These are phyloP conservation scores for Diplotaxis tenuifolia DNA, from an alignment of 345 rosid genomes.

Conservation along the genomic window DNA sequence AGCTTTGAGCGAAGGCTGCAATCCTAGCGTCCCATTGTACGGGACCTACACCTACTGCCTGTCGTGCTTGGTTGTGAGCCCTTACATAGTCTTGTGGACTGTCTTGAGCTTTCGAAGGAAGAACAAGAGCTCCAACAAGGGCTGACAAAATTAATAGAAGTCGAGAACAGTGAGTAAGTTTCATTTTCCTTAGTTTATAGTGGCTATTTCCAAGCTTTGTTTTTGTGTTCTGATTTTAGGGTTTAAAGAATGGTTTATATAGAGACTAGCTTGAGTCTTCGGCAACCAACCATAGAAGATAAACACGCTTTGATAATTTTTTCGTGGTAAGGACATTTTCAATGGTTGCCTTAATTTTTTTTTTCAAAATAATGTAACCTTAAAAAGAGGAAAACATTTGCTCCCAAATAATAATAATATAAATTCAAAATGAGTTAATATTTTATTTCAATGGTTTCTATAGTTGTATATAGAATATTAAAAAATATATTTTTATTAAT, in stretches of 20 bases:
- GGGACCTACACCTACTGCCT: conserved; percentile 15
- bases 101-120: conserved; percentile 28
- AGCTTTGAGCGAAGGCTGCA: conserved; percentile 15
- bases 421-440: background rate
- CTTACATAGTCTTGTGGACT: conserved; percentile 19
- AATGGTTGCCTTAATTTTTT: background rate
- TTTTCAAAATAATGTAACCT: background rate
- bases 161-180: background rate
- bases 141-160: conserved; percentile 2
- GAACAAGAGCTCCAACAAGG: conserved; percentile 20
- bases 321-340: background rate
- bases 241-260: conserved; percentile 6
- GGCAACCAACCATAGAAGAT: background rate
- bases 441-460: background rate
- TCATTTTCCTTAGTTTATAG: conserved; percentile 1
- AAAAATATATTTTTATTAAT: background rate
- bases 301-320: background rate
- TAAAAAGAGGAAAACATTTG: background rate
- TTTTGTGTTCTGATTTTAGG: conserved; percentile 8
- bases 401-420: background rate
- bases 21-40: conserved; percentile 17
- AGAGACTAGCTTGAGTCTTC: background rate
- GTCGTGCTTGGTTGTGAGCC: conserved; percentile 23
- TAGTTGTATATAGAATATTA: no score
- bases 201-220: background rate